Conservation (phyloP, 78 protist genomes). For the Polysphondylium violaceum region DNA sequence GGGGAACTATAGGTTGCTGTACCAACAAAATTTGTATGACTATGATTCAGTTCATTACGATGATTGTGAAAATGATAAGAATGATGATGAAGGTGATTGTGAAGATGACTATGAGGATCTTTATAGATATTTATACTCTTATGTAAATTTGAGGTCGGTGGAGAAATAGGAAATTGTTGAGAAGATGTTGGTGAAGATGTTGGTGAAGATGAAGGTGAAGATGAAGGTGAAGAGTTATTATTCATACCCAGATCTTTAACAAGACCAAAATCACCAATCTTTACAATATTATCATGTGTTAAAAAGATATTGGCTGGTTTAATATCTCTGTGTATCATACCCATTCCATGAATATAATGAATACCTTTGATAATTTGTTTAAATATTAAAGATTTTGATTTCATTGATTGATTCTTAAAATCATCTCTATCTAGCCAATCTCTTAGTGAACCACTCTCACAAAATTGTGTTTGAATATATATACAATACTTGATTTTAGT, state of each 20-base stretch:
- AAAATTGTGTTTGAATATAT: slow-evolving; percentile 66
- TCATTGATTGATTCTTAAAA: neutral
- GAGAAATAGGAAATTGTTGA: neutral
- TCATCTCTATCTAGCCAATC: slow-evolving; percentile 24
- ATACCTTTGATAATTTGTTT: slow-evolving; percentile 51
- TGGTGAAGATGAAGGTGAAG: neutral
- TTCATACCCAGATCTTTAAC: slow-evolving; percentile 48
- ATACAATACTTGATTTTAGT: slow-evolving; percentile 13
- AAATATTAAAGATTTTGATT: neutral
- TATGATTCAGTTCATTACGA: neutral
- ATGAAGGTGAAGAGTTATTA: neutral
- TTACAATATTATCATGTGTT: slow-evolving; percentile 25
- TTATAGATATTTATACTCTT: neutral
- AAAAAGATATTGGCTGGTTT: slow-evolving; percentile 71
- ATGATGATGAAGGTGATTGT: neutral
- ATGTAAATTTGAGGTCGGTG: neutral
- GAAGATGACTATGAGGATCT: neutral
- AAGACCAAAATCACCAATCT: slow-evolving; percentile 74
- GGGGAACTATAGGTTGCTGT: slow-evolving; percentile 51
- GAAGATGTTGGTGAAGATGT: neutral
- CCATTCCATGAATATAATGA: slow-evolving; percentile 44
- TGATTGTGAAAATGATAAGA: neutral
- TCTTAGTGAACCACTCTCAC: slow-evolving; percentile 55
- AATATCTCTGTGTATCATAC: slow-evolving; percentile 57
- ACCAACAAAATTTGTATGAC: slow-evolving; percentile 46